A percentile compares a stretch with the other conserved stretches of the same genome.
These are phyloP conservation scores for Colletotrichum tropicicola DNA, from an alignment of 2,329 filamentous ascomycete species.

Conservation along the genomic window DNA sequence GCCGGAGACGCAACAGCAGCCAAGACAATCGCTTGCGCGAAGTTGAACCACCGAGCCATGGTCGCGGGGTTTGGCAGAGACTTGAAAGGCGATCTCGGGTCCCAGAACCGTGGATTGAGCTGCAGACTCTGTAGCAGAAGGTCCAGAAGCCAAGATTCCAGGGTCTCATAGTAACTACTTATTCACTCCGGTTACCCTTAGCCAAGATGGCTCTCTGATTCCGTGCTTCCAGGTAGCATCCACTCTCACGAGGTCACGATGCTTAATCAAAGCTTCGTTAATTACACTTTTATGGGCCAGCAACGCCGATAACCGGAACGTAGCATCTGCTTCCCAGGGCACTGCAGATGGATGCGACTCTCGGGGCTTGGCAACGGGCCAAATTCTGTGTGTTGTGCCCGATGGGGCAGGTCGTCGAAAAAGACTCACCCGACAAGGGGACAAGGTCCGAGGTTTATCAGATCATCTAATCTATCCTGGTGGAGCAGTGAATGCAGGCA, in stretches of 20 bases:
- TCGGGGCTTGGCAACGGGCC: neutral
- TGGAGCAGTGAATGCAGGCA: neutral
- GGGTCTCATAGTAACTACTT: neutral
- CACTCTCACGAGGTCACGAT: conserved; percentile 1
- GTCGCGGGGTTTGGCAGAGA: neutral
- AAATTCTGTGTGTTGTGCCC: neutral
- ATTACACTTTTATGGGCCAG: neutral
- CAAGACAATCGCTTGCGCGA: neutral
- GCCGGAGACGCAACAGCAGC: neutral
- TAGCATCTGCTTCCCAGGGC: no score
- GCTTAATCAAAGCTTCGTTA: conserved; percentile 1
- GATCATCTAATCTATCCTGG: conserved; percentile 26
- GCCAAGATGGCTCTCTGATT: neutral
- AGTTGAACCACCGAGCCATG: conserved; percentile 5
- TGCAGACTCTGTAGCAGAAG: neutral
- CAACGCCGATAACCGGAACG: conserved; percentile 7
- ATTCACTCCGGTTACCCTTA: neutral
- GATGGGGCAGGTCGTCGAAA: conserved; percentile 18
- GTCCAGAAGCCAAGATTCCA: neutral
- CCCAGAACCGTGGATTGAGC: neutral
- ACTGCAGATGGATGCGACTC: neutral
- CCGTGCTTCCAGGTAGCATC: neutral
- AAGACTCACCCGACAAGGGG: neutral
- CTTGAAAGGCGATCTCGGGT: neutral
- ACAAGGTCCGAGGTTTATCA: conserved; percentile 5